phyloP scores from a whole-genome alignment of 176 grass and related monocot species.

The Chloris gayana region DNA sequence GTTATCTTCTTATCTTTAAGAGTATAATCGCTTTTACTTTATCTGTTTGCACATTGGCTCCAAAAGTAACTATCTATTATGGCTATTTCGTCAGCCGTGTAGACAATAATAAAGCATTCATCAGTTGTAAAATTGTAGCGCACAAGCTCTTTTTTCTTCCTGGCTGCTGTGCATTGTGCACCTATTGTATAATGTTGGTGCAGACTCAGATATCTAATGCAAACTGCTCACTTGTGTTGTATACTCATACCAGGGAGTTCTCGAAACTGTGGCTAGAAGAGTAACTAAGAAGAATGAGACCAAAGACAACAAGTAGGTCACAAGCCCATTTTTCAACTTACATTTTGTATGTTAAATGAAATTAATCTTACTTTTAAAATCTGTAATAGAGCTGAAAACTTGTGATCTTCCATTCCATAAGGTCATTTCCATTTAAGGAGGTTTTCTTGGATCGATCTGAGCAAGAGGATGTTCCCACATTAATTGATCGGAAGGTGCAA shows the following conservation, averaged over 20 bases:
- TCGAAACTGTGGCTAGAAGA: slow-evolving; percentile 96
- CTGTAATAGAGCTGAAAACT: slow-evolving; percentile 31
- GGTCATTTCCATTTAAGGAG: slow-evolving; percentile 92
- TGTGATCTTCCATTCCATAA: slow-evolving; percentile 39
- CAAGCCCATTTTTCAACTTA: slow-evolving; percentile 22
- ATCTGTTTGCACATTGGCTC: neutral
- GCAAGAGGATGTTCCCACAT: slow-evolving; percentile 94
- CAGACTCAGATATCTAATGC: neutral
- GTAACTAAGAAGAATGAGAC: slow-evolving; percentile 98
- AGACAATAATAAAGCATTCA: neutral
- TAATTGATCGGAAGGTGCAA: slow-evolving; percentile 92
- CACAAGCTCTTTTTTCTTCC: neutral
- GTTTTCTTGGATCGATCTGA: slow-evolving; percentile 95
- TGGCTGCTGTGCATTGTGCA: neutral
- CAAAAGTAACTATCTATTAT: neutral
- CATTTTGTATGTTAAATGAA: slow-evolving; percentile 17
- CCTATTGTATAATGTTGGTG: neutral
- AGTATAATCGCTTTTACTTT: neutral
- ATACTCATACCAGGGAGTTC: slow-evolving; percentile 63
- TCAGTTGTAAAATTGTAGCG: slow-evolving; percentile 2
- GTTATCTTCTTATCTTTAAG: neutral
- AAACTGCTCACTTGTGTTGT: slow-evolving; percentile 34
- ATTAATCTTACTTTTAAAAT: slow-evolving; percentile 31
- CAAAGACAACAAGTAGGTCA: slow-evolving; percentile 95
- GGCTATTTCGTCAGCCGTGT: slow-evolving; percentile 19